Conservation (phyloP, 176 grass and related monocot genomes). For the Oryza meridionalis region DNA sequence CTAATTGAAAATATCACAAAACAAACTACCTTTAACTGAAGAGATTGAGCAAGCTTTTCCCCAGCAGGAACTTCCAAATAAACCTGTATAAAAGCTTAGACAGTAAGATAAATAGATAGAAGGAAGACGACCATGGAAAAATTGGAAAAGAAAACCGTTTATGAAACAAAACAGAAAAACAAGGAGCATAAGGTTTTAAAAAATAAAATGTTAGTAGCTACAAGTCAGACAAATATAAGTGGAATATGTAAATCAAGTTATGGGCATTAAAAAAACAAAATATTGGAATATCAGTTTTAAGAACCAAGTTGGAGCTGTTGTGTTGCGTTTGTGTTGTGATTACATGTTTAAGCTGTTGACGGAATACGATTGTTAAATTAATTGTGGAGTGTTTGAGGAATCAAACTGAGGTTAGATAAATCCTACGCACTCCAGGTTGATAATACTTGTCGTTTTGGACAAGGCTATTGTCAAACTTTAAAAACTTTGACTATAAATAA, state of each 20-base stretch:
- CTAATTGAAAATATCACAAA: slow-evolving; percentile 9
- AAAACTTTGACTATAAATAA: no score
- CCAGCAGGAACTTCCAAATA: slow-evolving; percentile 69
- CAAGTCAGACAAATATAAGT: not conserved
- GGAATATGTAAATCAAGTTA: not conserved
- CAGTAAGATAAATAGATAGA: slow-evolving; percentile 31
- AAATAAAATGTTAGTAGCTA: no score
- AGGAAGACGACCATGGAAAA: not conserved
- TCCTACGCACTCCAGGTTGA: not conserved
- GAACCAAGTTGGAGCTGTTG: not conserved
- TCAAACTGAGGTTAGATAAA: not conserved
- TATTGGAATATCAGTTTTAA: not conserved
- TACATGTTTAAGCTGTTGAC: not conserved
- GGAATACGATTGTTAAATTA: not conserved
- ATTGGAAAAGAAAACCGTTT: not conserved
- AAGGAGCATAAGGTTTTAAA: no score
- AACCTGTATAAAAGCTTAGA: slow-evolving; percentile 44
- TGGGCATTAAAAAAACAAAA: not conserved
- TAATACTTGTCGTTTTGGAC: no score
- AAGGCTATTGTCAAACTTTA: no score
- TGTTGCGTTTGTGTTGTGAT: not conserved
- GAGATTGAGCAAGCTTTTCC: slow-evolving; percentile 68
- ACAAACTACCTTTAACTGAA: slow-evolving; percentile 60
- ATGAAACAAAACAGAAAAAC: slow-evolving; percentile 5
- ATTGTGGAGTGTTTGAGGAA: not conserved